Percentiles rank a stretch among this genome's conserved stretches.
These are phyloP conservation scores for Zopfia rhizophila DNA, from an alignment of 2,329 filamentous ascomycete species.

Conservation along the genomic window DNA sequence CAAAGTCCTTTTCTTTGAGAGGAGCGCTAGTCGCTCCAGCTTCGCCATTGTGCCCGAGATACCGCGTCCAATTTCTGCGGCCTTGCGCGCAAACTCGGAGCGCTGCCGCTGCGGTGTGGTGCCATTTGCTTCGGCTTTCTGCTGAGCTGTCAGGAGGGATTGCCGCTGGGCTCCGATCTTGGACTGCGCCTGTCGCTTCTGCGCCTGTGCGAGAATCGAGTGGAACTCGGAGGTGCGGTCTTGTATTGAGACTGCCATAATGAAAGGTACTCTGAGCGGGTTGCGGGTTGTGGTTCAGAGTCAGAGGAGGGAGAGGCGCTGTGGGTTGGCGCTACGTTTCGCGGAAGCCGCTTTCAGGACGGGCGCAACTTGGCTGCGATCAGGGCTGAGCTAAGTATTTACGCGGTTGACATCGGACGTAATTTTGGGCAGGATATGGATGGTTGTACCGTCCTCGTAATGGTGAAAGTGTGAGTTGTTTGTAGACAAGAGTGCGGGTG, in stretches of 20 bases:
- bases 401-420: no score
- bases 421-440: no score
- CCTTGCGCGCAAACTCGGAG: slow-evolving; percentile 92
- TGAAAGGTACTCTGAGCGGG: slow-evolving; percentile 29
- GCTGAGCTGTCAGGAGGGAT: slow-evolving; percentile 78
- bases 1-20: slow-evolving; percentile 95
- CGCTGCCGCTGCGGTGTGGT: slow-evolving; percentile 58
- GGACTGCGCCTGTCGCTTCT: slow-evolving; percentile 78
- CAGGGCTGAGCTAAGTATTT: no score
- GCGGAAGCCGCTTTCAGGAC: no score
- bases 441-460: no score
- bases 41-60: slow-evolving; percentile 95
- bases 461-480: no score
- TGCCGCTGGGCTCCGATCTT: slow-evolving; percentile 83
- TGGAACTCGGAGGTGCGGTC: slow-evolving; percentile 97
- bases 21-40: slow-evolving; percentile 88
- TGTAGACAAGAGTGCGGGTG: no score
- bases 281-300: slow-evolving; percentile 11
- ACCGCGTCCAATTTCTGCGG: slow-evolving; percentile 89
- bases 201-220: slow-evolving; percentile 86
- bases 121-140: slow-evolving; percentile 69
- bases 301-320: slow-evolving; percentile 12
- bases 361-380: no score
- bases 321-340: slow-evolving; percentile 9
- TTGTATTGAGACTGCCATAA: slow-evolving; percentile 80